A percentile compares a stretch with the other conserved stretches of the same genome.
Evolutionary conservation across 352 stramenopile species (phyloP).

Genomic region (Phytophthora palmivora): DNA sequence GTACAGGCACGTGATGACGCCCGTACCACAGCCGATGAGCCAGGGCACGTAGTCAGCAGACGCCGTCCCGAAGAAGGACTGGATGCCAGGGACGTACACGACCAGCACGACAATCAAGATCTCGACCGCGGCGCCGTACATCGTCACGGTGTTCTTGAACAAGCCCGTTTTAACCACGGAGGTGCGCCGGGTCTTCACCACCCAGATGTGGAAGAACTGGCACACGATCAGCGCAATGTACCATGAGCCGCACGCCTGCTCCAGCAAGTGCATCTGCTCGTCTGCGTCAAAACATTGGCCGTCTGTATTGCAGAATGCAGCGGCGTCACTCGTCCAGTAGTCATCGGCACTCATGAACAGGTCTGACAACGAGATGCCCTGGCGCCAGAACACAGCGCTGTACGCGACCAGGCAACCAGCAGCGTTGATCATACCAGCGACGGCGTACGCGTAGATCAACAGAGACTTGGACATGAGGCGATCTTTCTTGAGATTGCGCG

Average conservation of each 20-base stretch:
- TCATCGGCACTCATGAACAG: conserved; percentile 46
- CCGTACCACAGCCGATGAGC: conserved; percentile 48
- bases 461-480: conserved; percentile 83
- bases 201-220: conserved; percentile 86
- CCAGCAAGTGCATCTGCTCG: conserved; percentile 58
- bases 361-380: conserved; percentile 46
- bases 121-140: conserved; percentile 53
- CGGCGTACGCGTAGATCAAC: conserved; percentile 83
- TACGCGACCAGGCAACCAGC: conserved; percentile 48
- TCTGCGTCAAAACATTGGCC: conserved; percentile 43
- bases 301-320: conserved; percentile 33
- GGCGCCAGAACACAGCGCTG: conserved; percentile 40
- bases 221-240: conserved; percentile 78
- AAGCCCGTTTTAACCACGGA: conserved; percentile 75
- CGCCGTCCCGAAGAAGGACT: conserved; percentile 49
- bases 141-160: conserved; percentile 82
- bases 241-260: conserved; percentile 69
- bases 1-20: conserved; percentile 46
- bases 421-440: conserved; percentile 86
- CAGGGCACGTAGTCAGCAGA: conserved; percentile 51
- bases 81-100: conserved; percentile 55
- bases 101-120: conserved; percentile 53
- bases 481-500: conserved; percentile 75
- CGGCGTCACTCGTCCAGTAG: conserved; percentile 36
- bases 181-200: conserved; percentile 86